phyloP scores from a whole-genome alignment of 768 basidiomycete genomes.

The Calocera viscosa region DNA sequence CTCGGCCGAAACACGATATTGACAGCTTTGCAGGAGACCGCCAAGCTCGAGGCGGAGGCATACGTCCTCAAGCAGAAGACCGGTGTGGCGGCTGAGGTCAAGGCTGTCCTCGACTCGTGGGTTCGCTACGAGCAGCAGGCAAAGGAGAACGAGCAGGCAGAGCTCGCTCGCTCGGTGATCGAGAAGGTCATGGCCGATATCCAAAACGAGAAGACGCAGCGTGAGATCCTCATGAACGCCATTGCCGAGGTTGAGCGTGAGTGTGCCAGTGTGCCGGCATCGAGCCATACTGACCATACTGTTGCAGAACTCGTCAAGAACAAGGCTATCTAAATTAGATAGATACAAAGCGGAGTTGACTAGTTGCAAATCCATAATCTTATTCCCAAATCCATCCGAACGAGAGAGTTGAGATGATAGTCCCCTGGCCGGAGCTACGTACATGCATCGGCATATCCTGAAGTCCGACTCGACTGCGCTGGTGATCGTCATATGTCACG shows the following conservation, averaged over 20 bases:
- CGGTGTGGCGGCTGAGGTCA: slow-evolving; percentile 75
- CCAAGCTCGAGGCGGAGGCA: slow-evolving; percentile 73
- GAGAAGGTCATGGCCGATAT: slow-evolving; percentile 73
- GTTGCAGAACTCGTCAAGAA: slow-evolving; percentile 71
- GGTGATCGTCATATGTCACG: not conserved
- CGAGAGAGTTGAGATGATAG: not conserved
- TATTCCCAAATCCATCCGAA: not conserved
- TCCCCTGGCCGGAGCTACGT: no score
- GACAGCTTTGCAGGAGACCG: slow-evolving; percentile 57
- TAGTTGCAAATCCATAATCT: slow-evolving; percentile 6
- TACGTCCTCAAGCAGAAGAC: slow-evolving; percentile 87
- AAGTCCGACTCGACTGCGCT: not conserved
- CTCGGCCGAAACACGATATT: not conserved
- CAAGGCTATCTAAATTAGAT: slow-evolving; percentile 63
- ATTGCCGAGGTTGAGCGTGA: slow-evolving; percentile 85
- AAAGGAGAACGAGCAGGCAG: slow-evolving; percentile 92
- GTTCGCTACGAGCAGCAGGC: slow-evolving; percentile 93
- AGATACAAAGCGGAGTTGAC: not conserved
- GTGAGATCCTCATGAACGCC: slow-evolving; percentile 64
- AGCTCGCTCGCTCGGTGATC: slow-evolving; percentile 78
- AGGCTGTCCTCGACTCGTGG: slow-evolving; percentile 93
- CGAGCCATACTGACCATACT: not conserved
- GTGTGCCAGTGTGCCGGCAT: slow-evolving; percentile 27
- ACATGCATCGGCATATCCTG: no score
- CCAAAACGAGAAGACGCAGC: slow-evolving; percentile 79